These are phyloP conservation scores for Neopestalotiopsis sp. DNA, from an alignment of 2,329 filamentous ascomycete genomes.

Conservation along the genomic window DNA sequence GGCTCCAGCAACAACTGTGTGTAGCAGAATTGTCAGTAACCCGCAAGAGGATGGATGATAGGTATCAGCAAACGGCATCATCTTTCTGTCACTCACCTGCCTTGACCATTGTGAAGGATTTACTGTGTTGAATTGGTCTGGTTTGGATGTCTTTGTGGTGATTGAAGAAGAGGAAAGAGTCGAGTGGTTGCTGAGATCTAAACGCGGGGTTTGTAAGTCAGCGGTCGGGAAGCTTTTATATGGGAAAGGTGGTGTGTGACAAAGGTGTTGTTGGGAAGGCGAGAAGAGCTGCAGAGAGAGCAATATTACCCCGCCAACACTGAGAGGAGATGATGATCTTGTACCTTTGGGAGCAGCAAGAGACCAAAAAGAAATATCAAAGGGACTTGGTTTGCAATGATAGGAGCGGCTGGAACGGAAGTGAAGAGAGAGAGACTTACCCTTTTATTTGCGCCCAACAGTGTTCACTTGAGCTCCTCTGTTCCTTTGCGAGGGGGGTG, in stretches of 20 bases:
- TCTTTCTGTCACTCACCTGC: conserved; percentile 47
- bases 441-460: background rate
- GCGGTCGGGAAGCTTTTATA: background rate
- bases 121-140: conserved; percentile 5
- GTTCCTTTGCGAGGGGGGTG: background rate
- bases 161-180: conserved; percentile 8
- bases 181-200: conserved; percentile 3
- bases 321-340: background rate
- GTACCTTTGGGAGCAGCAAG: background rate
- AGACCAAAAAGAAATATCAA: background rate
- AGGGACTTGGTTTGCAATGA: background rate
- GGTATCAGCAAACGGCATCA: background rate
- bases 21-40: background rate
- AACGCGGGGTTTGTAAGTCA: conserved; percentile 13
- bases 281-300: background rate
- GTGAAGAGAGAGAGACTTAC: background rate
- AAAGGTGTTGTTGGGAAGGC: conserved; percentile 2
- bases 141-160: conserved; percentile 1
- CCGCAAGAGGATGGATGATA: background rate
- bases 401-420: background rate
- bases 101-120: conserved; percentile 54
- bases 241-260: background rate
- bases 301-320: background rate
- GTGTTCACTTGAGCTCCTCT: conserved; percentile 3
- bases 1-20: conserved; percentile 81